Percentiles rank a stretch among this genome's conserved stretches.
Conservation (phyloP, 208 protist species). For the Borovskyia barvae region DNA sequence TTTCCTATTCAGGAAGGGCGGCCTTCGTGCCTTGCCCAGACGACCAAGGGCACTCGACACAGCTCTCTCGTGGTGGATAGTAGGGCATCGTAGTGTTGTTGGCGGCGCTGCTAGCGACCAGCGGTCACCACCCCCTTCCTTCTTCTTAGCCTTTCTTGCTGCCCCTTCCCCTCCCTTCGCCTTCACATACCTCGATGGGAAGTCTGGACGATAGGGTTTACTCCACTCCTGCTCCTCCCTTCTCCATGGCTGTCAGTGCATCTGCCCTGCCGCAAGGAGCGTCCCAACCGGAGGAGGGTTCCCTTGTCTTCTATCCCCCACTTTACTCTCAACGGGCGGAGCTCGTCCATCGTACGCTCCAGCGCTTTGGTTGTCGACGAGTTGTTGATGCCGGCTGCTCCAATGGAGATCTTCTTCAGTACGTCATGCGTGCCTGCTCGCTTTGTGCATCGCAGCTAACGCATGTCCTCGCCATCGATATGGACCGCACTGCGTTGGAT, state of each 20-base stretch:
- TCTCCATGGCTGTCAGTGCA: too few species aligned
- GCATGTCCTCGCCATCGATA: constrained; percentile 37
- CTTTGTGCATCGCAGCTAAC: constrained; percentile 17
- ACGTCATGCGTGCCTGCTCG: constrained; percentile 18
- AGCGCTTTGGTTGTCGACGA: constrained; percentile 23
- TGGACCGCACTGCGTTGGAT: constrained; percentile 13
- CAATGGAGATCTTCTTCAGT: constrained; percentile 29
- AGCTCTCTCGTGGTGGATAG: too few species aligned
- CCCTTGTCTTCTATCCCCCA: constrained; percentile 31
- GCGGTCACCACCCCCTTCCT: too few species aligned
- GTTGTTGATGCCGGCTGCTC: constrained; percentile 59
- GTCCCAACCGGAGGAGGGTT: background rate
- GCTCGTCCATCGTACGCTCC: constrained; percentile 17
- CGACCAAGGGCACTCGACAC: too few species aligned
- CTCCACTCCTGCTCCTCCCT: too few species aligned
- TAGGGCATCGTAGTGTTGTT: too few species aligned
- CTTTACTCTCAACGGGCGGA: constrained; percentile 48
- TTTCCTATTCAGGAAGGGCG: background rate
- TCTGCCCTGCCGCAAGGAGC: background rate
- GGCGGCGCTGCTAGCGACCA: too few species aligned
- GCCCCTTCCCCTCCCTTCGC: too few species aligned
- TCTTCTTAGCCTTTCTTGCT: too few species aligned
- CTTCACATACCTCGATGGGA: too few species aligned
- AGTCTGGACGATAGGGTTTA: too few species aligned
- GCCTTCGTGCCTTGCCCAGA: background rate